Base-by-base conservation (phyloP, 306 rosid genomes). In the Vigna angularis region DNA sequence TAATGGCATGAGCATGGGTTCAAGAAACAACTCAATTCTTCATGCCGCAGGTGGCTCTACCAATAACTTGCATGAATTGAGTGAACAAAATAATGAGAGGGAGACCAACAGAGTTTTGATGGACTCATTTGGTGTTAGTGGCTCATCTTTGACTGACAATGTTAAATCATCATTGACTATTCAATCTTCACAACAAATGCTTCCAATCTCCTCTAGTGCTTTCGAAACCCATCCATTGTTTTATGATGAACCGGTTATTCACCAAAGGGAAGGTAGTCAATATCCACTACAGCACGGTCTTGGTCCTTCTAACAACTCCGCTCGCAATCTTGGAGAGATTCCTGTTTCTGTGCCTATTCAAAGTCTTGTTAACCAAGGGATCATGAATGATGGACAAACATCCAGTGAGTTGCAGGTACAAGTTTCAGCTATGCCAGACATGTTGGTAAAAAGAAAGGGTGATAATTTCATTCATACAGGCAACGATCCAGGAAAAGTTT, bases 1-100 rank as follows among this genome's bases (percentile, higher is more conserved):
- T 55, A 93, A 93, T 62, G 90, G 97, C 50, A 89, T 93, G 86
- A 86, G 83, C 78, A 48, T 81, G n/a, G 88, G 88, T 66, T 93
- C 89, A 42, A 89, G 88, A 80, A 86, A 74, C 86, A 86, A 77
- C 85, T 91, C 96, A 36, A 40, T 59, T 38, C 73, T 82, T 87
- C 91, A 22, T 70, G 81, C 70, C 11, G 86, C 73, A 9, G 83
- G 82, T 63, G n/a, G 93, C 71, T 83, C 88, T 74, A 85, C 82
- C 17, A 86, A 81, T 87, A 87, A 89, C 79, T 48, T 90, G 61
- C 88, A 88, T 14, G 98, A 90, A 76, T 76, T 93, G 62, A 88
- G 83, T 55, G 70, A 84, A 69, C 90, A 80, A 36, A 89, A 79
- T 83, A 84, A 86, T 76, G 91, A 80, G 78, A 83, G 72, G 73